phyloP scores from a whole-genome alignment of 2,329 filamentous ascomycete species.

The Aspergillus felis region DNA sequence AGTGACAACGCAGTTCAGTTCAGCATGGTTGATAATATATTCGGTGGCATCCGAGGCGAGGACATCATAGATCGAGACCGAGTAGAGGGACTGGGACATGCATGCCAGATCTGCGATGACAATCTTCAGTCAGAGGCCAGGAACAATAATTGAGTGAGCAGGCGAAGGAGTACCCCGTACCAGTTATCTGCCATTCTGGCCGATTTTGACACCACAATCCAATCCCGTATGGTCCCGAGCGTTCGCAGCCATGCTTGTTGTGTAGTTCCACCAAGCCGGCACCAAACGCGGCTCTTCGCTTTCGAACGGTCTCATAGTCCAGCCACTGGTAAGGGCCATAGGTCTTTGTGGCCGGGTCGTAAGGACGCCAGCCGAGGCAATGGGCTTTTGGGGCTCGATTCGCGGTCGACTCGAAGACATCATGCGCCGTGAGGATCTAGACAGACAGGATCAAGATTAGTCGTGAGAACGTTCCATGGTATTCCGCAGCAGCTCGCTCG shows the following conservation, averaged over 20 bases:
- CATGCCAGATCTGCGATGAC: conserved; percentile 67
- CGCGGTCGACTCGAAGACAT: conserved; percentile 70
- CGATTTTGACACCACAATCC: conserved; percentile 85
- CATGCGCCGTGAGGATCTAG: conserved; percentile 65
- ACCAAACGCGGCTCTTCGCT: conserved; percentile 77
- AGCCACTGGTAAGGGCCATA: conserved; percentile 80
- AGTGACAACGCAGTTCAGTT: conserved; percentile 69
- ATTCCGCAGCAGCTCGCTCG: not conserved
- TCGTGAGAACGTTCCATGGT: not conserved
- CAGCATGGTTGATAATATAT: conserved; percentile 91
- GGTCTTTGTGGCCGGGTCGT: conserved; percentile 67
- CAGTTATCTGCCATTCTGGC: conserved; percentile 82
- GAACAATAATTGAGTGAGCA: not conserved
- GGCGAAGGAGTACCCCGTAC: conserved; percentile 38
- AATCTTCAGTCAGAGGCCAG: not conserved
- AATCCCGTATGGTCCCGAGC: conserved; percentile 63
- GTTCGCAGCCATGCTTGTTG: conserved; percentile 63
- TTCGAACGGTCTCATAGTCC: conserved; percentile 73
- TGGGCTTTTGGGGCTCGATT: conserved; percentile 61
- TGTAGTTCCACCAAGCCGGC: conserved; percentile 81
- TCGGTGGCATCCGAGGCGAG: conserved; percentile 87
- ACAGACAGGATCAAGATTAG: not conserved
- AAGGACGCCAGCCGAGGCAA: conserved; percentile 77
- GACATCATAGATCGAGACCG: conserved; percentile 94
- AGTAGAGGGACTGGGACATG: conserved; percentile 81